These are phyloP conservation scores for Nicotiana undulata DNA, from an alignment of 257 asterid species.

Conservation along the genomic window DNA sequence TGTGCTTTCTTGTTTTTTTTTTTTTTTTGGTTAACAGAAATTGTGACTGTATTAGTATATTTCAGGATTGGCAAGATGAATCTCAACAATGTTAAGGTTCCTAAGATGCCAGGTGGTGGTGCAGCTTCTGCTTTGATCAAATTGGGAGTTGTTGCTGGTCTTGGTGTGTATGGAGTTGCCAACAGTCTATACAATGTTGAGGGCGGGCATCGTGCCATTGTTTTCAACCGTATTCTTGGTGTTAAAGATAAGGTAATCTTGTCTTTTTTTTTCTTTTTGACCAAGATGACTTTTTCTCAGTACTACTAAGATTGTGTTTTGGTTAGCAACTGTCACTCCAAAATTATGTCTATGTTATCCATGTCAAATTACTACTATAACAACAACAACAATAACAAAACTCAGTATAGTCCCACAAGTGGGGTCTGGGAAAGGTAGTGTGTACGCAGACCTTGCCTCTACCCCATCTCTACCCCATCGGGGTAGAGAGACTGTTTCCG, in stretches of 20 bases:
- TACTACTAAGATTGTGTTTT: not conserved
- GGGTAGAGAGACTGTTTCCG: no score
- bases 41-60: not conserved
- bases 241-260: constrained; percentile 63
- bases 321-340: not conserved
- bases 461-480: no score
- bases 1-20: no score
- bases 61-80: constrained; percentile 50
- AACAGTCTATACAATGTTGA: constrained; percentile 91
- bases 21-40: not conserved
- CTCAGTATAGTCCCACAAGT: no score
- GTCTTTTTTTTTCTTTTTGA: not conserved
- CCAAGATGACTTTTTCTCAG: not conserved
- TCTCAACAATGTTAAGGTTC: constrained; percentile 59
- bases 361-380: no score
- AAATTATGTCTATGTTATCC: not conserved
- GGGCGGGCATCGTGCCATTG: constrained; percentile 91
- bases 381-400: no score
- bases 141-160: constrained; percentile 55
- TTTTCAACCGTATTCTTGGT: constrained; percentile 71
- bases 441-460: no score
- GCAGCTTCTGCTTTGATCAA: constrained; percentile 55
- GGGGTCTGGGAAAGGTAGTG: no score
- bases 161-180: constrained; percentile 57
- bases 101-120: constrained; percentile 74